phyloP scores from a whole-genome alignment of 129 eudicot species.

The Escallonia herrerae region DNA sequence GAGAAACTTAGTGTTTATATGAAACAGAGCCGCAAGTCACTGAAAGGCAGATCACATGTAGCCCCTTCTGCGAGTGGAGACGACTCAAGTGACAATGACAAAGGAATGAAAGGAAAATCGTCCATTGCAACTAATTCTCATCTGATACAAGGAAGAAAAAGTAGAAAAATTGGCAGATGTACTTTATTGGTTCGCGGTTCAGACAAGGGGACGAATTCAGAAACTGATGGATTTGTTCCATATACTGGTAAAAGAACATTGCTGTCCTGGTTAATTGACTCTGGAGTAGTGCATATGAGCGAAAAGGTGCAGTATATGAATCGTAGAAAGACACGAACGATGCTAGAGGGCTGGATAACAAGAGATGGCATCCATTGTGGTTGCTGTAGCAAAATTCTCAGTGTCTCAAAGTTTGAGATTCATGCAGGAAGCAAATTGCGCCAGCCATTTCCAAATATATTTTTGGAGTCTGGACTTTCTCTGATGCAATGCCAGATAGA shows the following conservation, averaged over 20 bases:
- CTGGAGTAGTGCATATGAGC: slow-evolving; percentile 49
- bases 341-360: slow-evolving; percentile 96
- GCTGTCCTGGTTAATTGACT: slow-evolving; percentile 80
- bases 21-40: slow-evolving; percentile 39
- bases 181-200: slow-evolving; percentile 63
- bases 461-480: slow-evolving; percentile 62
- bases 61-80: slow-evolving; percentile 17
- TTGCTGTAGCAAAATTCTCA: slow-evolving; percentile 82
- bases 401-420: slow-evolving; percentile 83
- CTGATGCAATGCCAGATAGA: slow-evolving; percentile 74
- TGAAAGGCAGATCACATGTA: slow-evolving; percentile 28
- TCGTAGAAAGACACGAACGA: slow-evolving; percentile 54
- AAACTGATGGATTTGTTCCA: slow-evolving; percentile 54
- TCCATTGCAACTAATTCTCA: slow-evolving; percentile 23
- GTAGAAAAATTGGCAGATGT: slow-evolving; percentile 64
- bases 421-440: slow-evolving; percentile 91
- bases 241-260: slow-evolving; percentile 74
- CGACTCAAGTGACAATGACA: slow-evolving; percentile 35
- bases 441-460: slow-evolving; percentile 68
- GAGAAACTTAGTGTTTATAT: slow-evolving; percentile 29
- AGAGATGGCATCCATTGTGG: slow-evolving; percentile 91
- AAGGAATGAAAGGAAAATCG: slow-evolving; percentile 22
- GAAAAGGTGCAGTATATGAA: slow-evolving; percentile 88
- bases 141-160: slow-evolving; percentile 49
- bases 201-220: slow-evolving; percentile 50